Conservation (phyloP, 2,329 filamentous ascomycete species). For the Penicillium griseofulvum region DNA sequence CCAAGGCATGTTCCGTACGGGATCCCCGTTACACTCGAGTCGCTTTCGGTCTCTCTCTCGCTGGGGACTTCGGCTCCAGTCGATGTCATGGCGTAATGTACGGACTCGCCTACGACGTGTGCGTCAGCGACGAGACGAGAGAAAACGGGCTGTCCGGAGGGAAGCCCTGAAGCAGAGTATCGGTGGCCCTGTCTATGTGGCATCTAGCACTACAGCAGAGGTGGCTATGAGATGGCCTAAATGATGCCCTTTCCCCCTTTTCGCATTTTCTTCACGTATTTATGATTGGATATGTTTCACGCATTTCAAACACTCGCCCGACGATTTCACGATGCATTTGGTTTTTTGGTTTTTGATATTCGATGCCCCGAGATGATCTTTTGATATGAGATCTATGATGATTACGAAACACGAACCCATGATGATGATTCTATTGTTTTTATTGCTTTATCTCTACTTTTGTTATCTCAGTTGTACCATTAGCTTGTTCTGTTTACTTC, state of each 20-base stretch:
- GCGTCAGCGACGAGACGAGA: conserved; percentile 45
- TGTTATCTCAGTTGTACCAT: background rate
- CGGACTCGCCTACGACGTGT: conserved; percentile 47
- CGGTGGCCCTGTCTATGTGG: conserved; percentile 42
- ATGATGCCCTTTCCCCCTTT: background rate
- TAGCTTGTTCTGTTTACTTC: background rate
- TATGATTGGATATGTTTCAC: conserved; percentile 16
- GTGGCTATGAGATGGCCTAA: conserved; percentile 11
- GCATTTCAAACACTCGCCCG: conserved; percentile 1
- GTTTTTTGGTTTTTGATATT: conserved; percentile 8
- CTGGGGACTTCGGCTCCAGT: conserved; percentile 49
- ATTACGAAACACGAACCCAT: conserved; percentile 18
- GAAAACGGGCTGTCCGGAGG: conserved; percentile 52
- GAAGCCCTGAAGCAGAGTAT: conserved; percentile 56
- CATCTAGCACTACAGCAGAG: conserved; percentile 30
- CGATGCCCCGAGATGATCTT: conserved; percentile 7
- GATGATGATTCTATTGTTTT: conserved; percentile 9
- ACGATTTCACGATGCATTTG: conserved; percentile 18
- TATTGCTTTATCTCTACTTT: background rate
- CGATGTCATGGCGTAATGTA: conserved; percentile 51
- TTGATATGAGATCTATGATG: conserved; percentile 21
- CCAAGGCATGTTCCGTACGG: conserved; percentile 29
- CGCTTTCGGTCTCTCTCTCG: conserved; percentile 38
- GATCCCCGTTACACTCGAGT: conserved; percentile 32
- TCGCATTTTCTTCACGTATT: conserved; percentile 4